These are phyloP conservation scores for Dothideomycetes sp. DNA, from an alignment of 2,329 filamentous ascomycete species.

Conservation along the genomic window DNA sequence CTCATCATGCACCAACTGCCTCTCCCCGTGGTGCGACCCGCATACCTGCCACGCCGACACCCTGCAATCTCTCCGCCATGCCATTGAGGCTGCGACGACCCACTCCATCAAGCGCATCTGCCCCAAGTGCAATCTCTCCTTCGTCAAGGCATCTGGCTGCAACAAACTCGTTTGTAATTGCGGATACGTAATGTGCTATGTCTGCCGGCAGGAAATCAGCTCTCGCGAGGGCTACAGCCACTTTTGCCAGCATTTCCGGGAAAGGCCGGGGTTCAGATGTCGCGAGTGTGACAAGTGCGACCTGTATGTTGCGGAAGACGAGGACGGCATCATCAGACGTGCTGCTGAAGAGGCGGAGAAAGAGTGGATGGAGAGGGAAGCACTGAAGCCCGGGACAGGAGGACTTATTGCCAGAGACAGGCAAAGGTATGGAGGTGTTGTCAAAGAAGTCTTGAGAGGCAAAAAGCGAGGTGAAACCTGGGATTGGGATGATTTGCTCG, in stretches of 20 bases:
- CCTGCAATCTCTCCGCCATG: slow-evolving; percentile 69
- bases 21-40: slow-evolving; percentile 74
- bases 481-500: neutral
- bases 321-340: slow-evolving; percentile 28
- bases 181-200: slow-evolving; percentile 96
- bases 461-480: neutral
- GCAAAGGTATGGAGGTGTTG: neutral
- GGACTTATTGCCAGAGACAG: neutral
- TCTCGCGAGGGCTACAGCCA: slow-evolving; percentile 69
- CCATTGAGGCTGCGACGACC: slow-evolving; percentile 87
- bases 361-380: slow-evolving; percentile 33
- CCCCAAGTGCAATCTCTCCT: slow-evolving; percentile 79
- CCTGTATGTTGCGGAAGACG: slow-evolving; percentile 37
- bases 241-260: slow-evolving; percentile 92
- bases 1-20: slow-evolving; percentile 70
- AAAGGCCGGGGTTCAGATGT: slow-evolving; percentile 65
- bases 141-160: slow-evolving; percentile 88
- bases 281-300: slow-evolving; percentile 57
- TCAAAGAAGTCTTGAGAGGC: neutral
- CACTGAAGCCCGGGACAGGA: neutral
- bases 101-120: slow-evolving; percentile 92
- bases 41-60: slow-evolving; percentile 84
- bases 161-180: slow-evolving; percentile 95
- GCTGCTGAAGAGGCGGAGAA: slow-evolving; percentile 33
- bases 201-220: slow-evolving; percentile 59